A percentile compares a stretch with the other conserved stretches of the same genome.
These are phyloP conservation scores for Chenopodium quinoa DNA, from an alignment of 148 eudicot species.

Conservation along the genomic window DNA sequence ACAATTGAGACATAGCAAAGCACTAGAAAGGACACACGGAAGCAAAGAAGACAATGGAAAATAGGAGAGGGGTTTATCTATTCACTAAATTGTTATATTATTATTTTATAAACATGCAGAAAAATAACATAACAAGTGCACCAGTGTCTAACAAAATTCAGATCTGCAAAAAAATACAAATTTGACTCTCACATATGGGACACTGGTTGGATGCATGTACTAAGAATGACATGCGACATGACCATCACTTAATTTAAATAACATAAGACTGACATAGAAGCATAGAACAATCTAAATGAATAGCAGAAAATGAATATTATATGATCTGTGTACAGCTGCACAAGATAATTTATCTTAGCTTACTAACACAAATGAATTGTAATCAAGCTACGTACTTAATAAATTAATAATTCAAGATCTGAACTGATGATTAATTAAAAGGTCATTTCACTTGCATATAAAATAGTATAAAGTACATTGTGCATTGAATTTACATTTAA, in stretches of 20 bases:
- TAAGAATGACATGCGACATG: background rate
- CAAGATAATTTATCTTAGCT: background rate
- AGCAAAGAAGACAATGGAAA: constrained; percentile 4
- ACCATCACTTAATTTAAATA: background rate
- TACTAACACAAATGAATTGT: background rate
- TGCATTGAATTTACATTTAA: background rate
- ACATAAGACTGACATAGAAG: background rate
- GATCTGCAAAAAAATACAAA: background rate
- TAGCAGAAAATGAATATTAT: background rate
- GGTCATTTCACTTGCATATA: background rate
- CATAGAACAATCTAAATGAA: background rate
- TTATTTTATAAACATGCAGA: background rate
- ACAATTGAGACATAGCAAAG: constrained; percentile 40
- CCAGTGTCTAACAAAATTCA: background rate
- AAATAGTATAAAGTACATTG: background rate
- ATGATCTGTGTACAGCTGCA: background rate
- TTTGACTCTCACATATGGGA: constrained; percentile 1
- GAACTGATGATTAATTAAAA: background rate
- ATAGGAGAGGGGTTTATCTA: background rate
- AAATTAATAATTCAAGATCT: background rate
- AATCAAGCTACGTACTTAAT: background rate
- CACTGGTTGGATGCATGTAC: background rate
- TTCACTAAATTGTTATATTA: background rate
- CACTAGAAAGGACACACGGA: constrained; percentile 2
- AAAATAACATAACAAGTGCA: background rate